phyloP scores from a whole-genome alignment of 345 rosid species.

The Brassica nigra region DNA sequence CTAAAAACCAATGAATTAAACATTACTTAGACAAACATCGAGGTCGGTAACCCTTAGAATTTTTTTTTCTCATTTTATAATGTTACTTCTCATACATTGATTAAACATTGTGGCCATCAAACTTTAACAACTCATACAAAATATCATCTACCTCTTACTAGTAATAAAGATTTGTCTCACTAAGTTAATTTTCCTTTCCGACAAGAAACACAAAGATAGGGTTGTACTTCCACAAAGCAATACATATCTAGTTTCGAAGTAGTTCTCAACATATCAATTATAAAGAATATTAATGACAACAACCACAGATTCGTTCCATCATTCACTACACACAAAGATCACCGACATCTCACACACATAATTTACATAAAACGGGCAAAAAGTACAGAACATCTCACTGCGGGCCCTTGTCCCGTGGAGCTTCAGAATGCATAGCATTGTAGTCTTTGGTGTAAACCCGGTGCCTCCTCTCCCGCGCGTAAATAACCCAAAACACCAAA shows the following conservation, averaged over 20 bases:
- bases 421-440: constrained; percentile 34
- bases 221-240: not conserved
- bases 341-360: constrained; percentile 25
- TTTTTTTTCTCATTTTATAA: not conserved
- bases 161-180: no score
- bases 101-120: no score
- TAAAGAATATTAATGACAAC: constrained; percentile 7
- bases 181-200: not conserved
- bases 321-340: constrained; percentile 2
- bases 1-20: no score
- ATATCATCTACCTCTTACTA: no score
- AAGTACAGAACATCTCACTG: constrained; percentile 29
- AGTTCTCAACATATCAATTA: not conserved
- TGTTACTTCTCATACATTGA: no score
- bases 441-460: constrained; percentile 71
- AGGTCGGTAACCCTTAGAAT: not conserved
- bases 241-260: not conserved
- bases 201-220: not conserved
- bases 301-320: constrained; percentile 19
- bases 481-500: constrained; percentile 87
- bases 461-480: constrained; percentile 83
- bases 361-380: constrained; percentile 27
- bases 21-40: not conserved
- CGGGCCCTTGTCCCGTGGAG: constrained; percentile 39
- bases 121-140: no score